A percentile compares a stretch with the other conserved stretches of the same genome.
These are phyloP conservation scores for Paraphoma chrysanthemicola DNA, from an alignment of 2,329 filamentous ascomycete genomes.

Conservation along the genomic window DNA sequence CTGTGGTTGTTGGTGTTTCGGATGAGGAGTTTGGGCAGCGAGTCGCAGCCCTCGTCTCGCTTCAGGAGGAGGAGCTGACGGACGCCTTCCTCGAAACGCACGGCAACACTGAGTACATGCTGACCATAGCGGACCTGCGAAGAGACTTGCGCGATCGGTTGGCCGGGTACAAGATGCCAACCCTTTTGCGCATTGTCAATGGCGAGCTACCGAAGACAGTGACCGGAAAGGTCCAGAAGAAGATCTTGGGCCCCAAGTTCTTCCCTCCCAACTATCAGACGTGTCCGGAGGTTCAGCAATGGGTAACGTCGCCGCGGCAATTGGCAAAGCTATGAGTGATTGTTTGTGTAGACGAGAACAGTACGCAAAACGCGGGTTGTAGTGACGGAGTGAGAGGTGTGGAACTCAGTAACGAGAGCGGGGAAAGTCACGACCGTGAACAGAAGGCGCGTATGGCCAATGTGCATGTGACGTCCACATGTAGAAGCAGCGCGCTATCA, in stretches of 20 bases:
- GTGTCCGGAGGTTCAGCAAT: slow-evolving; percentile 38
- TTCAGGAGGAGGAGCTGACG: slow-evolving; percentile 44
- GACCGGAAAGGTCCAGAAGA: slow-evolving; percentile 61
- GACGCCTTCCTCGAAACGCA: slow-evolving; percentile 23
- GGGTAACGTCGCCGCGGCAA: slow-evolving; percentile 22
- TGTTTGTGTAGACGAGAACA: background rate
- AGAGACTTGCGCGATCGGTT: slow-evolving; percentile 53
- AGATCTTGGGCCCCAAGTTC: slow-evolving; percentile 50
- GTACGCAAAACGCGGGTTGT: background rate
- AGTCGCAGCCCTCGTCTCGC: slow-evolving; percentile 60
- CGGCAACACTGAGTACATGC: slow-evolving; percentile 15
- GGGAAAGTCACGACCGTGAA: background rate
- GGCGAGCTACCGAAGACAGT: slow-evolving; percentile 57
- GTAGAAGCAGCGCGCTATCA: background rate
- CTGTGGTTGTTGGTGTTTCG: slow-evolving; percentile 60
- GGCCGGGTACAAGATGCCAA: slow-evolving; percentile 59
- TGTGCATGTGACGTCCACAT: background rate
- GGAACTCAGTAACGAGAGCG: background rate
- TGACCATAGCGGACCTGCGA: slow-evolving; percentile 53
- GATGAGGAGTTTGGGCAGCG: slow-evolving; percentile 63
- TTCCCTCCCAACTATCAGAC: slow-evolving; percentile 40
- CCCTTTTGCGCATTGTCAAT: slow-evolving; percentile 53
- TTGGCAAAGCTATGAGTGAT: slow-evolving; percentile 30
- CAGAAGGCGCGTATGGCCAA: background rate
- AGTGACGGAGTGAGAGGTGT: background rate